These are phyloP conservation scores for Bipolaris victoriae DNA, from an alignment of 2,329 filamentous ascomycete genomes.

Conservation along the genomic window DNA sequence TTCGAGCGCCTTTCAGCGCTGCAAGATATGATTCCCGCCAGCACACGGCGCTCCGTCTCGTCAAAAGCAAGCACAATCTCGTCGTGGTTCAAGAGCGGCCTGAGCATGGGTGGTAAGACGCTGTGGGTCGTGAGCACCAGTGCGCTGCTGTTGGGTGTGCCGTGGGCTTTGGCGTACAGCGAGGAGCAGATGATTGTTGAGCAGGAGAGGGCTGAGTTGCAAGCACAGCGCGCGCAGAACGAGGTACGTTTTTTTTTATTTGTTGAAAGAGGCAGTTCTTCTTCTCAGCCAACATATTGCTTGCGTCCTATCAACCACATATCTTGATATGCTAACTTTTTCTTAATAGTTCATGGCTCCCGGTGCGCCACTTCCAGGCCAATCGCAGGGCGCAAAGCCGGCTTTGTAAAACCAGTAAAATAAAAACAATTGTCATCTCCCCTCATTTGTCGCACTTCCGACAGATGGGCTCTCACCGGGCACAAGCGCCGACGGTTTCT, in stretches of 20 bases:
- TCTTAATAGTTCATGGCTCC: constrained; percentile 42
- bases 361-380: constrained; percentile 30
- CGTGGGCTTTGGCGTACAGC: constrained; percentile 88
- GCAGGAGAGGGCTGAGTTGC: constrained; percentile 97
- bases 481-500: constrained; percentile 21
- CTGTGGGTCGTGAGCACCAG: constrained; percentile 91
- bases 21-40: constrained; percentile 80
- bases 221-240: constrained; percentile 83
- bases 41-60: constrained; percentile 67
- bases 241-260: constrained; percentile 63
- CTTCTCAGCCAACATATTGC: not conserved
- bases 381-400: constrained; percentile 41
- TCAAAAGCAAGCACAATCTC: constrained; percentile 58
- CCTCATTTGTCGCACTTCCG: constrained; percentile 1
- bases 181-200: constrained; percentile 97
- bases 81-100: constrained; percentile 63
- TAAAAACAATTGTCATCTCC: constrained; percentile 7
- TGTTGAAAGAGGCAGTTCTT: not conserved
- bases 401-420: constrained; percentile 35
- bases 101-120: constrained; percentile 80
- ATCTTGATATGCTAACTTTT: constrained; percentile 16
- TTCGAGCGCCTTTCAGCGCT: constrained; percentile 73
- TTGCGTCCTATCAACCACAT: not conserved
- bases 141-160: constrained; percentile 86
- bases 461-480: not conserved